Percentiles rank a stretch among this genome's conserved stretches.
phyloP scores from a whole-genome alignment of 352 stramenopile genomes.

The Phytophthora europaea region DNA sequence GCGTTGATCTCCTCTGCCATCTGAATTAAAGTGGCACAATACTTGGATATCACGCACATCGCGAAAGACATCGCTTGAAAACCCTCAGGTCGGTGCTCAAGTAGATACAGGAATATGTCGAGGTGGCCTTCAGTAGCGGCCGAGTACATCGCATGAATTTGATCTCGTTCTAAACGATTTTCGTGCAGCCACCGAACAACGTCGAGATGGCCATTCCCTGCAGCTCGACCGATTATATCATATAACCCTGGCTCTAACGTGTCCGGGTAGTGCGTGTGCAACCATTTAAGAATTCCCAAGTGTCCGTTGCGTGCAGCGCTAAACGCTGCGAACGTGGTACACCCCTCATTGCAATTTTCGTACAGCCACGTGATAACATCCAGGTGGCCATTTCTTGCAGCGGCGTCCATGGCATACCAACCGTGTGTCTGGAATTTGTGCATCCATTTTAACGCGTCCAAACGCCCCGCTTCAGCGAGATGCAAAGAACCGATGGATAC shows the following conservation, averaged over 20 bases:
- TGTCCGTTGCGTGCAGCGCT: not conserved
- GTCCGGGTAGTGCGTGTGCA: not conserved
- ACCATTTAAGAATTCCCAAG: not conserved
- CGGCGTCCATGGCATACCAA: not conserved
- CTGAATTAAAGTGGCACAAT: not conserved
- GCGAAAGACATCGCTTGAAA: too few relatives aligned
- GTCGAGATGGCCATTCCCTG: not conserved
- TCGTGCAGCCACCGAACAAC: not conserved
- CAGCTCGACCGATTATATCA: too few relatives aligned
- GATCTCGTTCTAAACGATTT: not conserved
- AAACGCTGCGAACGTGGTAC: not conserved
- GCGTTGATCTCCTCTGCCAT: not conserved
- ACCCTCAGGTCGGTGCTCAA: not conserved
- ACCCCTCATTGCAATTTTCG: not conserved
- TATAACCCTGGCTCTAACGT: too few relatives aligned
- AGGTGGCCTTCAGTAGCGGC: not conserved
- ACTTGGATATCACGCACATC: too few relatives aligned
- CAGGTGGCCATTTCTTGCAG: not conserved
- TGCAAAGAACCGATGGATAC: not conserved
- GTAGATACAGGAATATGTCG: not conserved
- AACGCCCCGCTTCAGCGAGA: not conserved
- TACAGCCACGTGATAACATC: not conserved
- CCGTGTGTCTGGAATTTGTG: too few relatives aligned
- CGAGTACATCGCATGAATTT: not conserved
- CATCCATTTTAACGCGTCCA: not conserved